These are phyloP conservation scores for Clonostachys rhizophaga DNA, from an alignment of 2,329 filamentous ascomycete species.

Conservation along the genomic window DNA sequence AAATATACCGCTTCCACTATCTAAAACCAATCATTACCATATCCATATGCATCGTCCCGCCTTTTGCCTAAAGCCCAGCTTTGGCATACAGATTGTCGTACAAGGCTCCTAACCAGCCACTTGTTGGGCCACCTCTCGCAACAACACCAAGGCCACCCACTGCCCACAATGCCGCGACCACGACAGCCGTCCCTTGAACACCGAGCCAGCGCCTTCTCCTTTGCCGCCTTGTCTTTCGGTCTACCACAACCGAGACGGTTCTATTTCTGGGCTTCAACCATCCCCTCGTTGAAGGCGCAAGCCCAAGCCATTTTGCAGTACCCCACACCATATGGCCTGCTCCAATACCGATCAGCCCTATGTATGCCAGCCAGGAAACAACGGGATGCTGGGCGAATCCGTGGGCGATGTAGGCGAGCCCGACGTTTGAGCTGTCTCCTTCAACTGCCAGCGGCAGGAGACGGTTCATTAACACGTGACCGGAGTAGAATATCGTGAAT, in stretches of 20 bases:
- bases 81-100: constrained; percentile 63
- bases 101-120: constrained; percentile 74
- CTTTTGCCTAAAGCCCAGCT: constrained; percentile 16
- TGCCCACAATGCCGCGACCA: constrained; percentile 68
- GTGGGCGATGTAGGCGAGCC: constrained; percentile 78
- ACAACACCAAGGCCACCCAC: constrained; percentile 76
- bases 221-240: constrained; percentile 44
- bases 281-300: constrained; percentile 52
- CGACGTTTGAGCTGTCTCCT: constrained; percentile 82
- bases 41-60: background rate
- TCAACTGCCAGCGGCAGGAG: constrained; percentile 70
- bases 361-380: constrained; percentile 65
- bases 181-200: constrained; percentile 60
- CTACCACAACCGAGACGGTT: constrained; percentile 32
- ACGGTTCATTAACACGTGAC: constrained; percentile 74
- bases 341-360: constrained; percentile 60
- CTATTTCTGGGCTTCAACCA: constrained; percentile 18
- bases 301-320: constrained; percentile 73
- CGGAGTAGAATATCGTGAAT: constrained; percentile 58
- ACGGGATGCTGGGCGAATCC: constrained; percentile 70
- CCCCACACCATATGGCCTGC: constrained; percentile 82
- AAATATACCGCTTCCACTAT: no score
- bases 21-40: no score
- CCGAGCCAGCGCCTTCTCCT: constrained; percentile 65
- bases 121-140: constrained; percentile 62